Base-by-base conservation (phyloP, 441 rosid genomes). In the Daphne laureola region DNA sequence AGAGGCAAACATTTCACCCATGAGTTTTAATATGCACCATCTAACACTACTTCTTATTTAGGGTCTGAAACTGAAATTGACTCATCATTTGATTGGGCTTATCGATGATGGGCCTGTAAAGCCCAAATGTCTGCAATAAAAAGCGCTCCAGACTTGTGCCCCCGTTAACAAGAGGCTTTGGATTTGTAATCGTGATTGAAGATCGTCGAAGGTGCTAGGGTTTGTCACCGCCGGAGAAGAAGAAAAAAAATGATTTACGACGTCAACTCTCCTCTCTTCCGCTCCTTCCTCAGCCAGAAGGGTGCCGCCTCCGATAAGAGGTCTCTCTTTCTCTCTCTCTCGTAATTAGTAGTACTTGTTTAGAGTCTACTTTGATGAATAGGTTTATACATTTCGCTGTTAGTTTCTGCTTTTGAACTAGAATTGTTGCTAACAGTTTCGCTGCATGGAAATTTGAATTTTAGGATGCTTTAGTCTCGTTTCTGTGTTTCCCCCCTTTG, bases 251-350 rank as follows among this genome's bases (percentile, higher is more conserved):
- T 92, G 98, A 92, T 92, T 51, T 89, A 92, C 91, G 97, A 89
- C 85, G 96, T 92, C 46, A 89, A 78, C 75, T 92, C 97, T 15
- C 83, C 87, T 47, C 86, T 80, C 55, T 92, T 92, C 83, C 90
- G 80, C 26, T 80, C 95, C 7, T 92, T 92, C 84, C 86, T 92
- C 73, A 89, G 96, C 75, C 94, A 84, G 77, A 92, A 86, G 76
- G 94, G 96, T 14, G 84, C 88, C 61, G 63, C 89, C 49, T 84
- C 96, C 21, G 96, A 92, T 66, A 89, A 77, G 76, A 89, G 94
- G 98, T 86, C 14, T n/a, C 55, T 46, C 47, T 11, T 43, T 49
- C 8, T 3, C 21, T 51, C 17, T 14, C 8, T 62, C 13, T 17
- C 46, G 47, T 52, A 4, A n/a, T 17, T 31, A n/a, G n/a, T n/a